Conservation (phyloP, 805 yeast species). For the Lachancea dasiensis region DNA sequence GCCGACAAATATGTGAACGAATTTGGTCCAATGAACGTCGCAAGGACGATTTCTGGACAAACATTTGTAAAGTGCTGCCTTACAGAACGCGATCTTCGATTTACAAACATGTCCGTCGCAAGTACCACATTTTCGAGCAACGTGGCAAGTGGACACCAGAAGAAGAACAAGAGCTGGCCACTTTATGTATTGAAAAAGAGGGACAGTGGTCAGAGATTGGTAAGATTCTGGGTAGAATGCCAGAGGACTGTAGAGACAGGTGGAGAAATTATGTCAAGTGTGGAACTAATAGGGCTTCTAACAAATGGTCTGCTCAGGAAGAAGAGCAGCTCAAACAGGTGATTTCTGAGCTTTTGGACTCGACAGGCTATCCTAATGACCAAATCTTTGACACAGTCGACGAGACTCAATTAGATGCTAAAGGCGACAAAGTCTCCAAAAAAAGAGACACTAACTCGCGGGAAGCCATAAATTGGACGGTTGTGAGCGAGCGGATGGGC, state of each 20-base stretch:
- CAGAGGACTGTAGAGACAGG: slow-evolving; percentile 94
- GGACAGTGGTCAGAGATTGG: slow-evolving; percentile 92
- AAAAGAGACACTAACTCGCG: slow-evolving; percentile 25
- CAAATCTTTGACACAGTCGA: slow-evolving; percentile 22
- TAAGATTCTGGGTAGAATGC: slow-evolving; percentile 78
- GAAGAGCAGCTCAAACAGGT: slow-evolving; percentile 57
- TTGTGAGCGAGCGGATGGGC: slow-evolving; percentile 82
- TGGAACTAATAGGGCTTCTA: slow-evolving; percentile 66
- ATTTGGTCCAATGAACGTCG: slow-evolving; percentile 83
- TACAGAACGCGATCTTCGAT: slow-evolving; percentile 82
- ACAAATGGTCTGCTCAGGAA: slow-evolving; percentile 75
- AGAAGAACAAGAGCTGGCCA: slow-evolving; percentile 66
- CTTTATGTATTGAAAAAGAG: slow-evolving; percentile 57
- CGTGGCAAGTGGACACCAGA: slow-evolving; percentile 87
- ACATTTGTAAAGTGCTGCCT: slow-evolving; percentile 71
- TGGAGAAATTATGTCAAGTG: slow-evolving; percentile 96
- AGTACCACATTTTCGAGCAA: slow-evolving; percentile 79
- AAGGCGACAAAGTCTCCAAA: slow-evolving; percentile 13
- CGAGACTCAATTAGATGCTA: slow-evolving; percentile 20
- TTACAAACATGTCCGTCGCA: slow-evolving; percentile 87
- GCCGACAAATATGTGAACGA: slow-evolving; percentile 69
- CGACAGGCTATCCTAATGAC: slow-evolving; percentile 16
- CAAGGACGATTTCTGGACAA: slow-evolving; percentile 88
- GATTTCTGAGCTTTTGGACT: slow-evolving; percentile 44
- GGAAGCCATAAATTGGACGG: slow-evolving; percentile 78